Conservation (phyloP, 2,329 filamentous ascomycete genomes). For the Aspergillus ibericus region DNA sequence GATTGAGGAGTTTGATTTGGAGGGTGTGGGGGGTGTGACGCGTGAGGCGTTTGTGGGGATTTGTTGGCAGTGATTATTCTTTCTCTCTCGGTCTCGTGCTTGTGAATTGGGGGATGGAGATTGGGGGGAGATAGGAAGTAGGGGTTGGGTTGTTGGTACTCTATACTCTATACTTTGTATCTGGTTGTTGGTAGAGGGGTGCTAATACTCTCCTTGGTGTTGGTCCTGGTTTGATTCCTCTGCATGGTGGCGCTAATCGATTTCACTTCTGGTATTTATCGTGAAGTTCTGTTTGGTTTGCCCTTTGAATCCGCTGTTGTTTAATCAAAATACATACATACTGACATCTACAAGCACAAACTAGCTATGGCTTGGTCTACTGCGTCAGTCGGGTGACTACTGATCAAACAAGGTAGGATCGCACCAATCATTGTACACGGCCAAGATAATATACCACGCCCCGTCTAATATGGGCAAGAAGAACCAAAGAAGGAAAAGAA, state of each 20-base stretch:
- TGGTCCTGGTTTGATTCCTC: no score
- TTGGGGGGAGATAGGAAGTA: no score
- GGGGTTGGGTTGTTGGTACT: background rate
- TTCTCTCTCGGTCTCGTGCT: slow-evolving; percentile 6
- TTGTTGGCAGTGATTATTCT: slow-evolving; percentile 52
- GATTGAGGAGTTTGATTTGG: slow-evolving; percentile 97
- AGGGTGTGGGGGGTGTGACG: slow-evolving; percentile 77
- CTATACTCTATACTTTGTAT: background rate
- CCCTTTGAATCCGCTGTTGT: no score
- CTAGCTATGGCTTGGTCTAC: no score
- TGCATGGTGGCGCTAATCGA: no score
- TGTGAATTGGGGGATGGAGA: background rate
- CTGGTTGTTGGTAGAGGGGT: background rate
- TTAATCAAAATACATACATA: no score
- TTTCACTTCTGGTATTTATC: no score
- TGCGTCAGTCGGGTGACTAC: no score
- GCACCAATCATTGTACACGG: background rate
- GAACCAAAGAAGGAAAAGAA: background rate
- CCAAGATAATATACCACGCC: background rate
- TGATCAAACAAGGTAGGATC: no score
- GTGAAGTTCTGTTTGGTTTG: no score
- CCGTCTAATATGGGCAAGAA: background rate
- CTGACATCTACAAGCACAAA: no score
- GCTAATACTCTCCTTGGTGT: no score
- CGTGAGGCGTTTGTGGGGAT: slow-evolving; percentile 67